Evolutionary conservation across 1,284 basidiomycete genomes (phyloP).

Genomic region (Phaffia rhodozyma): DNA sequence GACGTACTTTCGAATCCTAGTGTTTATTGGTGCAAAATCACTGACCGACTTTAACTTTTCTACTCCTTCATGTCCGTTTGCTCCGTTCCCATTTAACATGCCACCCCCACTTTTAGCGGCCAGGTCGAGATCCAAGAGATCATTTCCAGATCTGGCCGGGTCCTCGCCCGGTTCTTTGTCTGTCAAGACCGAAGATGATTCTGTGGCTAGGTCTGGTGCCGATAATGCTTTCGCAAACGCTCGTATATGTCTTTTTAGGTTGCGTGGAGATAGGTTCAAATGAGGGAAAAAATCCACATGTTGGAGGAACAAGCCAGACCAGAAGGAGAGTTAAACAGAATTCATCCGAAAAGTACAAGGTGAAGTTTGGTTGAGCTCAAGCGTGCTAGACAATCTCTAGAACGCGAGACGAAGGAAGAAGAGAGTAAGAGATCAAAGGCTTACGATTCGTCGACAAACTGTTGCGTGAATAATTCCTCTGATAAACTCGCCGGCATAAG

Average conservation of each 20-base stretch:
- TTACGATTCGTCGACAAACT: too few relatives aligned
- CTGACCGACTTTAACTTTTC: constrained; percentile 76
- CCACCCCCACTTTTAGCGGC: background rate
- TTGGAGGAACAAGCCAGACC: too few relatives aligned
- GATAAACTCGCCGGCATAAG: too few relatives aligned
- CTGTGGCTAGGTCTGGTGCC: constrained; percentile 24
- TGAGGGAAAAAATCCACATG: too few relatives aligned
- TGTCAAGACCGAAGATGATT: constrained; percentile 25
- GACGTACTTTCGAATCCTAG: constrained; percentile 55
- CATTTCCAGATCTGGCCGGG: background rate
- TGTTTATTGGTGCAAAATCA: constrained; percentile 84
- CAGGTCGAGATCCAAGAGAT: constrained; percentile 9
- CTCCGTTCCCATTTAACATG: background rate
- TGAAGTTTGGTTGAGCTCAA: too few relatives aligned
- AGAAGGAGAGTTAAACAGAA: too few relatives aligned
- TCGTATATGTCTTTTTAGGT: constrained; percentile 27
- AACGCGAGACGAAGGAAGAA: too few relatives aligned
- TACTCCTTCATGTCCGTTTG: constrained; percentile 33
- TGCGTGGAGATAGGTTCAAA: too few relatives aligned
- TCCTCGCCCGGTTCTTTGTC: background rate
- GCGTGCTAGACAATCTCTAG: too few relatives aligned
- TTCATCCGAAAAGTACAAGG: too few relatives aligned
- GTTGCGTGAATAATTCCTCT: too few relatives aligned
- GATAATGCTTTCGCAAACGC: constrained; percentile 33
- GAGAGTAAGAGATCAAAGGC: too few relatives aligned